A percentile compares a stretch with the other conserved stretches of the same genome.
Conservation (phyloP, 495 filamentous ascomycete genomes). For the Geoglossum glabrum region DNA sequence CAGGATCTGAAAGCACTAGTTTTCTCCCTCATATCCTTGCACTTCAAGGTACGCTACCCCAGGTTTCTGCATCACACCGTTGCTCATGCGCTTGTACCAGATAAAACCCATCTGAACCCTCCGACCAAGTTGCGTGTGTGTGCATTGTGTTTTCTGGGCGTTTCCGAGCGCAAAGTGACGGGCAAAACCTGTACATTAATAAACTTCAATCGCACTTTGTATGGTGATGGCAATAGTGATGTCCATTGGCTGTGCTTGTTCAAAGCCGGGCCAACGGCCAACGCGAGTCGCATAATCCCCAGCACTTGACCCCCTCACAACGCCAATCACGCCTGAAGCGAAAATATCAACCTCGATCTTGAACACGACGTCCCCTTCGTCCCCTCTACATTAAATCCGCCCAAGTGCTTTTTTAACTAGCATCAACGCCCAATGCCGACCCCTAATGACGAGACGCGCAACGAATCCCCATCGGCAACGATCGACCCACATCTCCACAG, state of each 20-base stretch:
- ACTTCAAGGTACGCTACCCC: constrained; percentile 63
- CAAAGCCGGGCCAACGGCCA: not conserved
- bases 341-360: not conserved
- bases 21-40: constrained; percentile 86
- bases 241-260: not conserved
- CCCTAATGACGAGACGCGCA: constrained; percentile 1
- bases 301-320: not conserved
- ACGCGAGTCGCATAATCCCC: not conserved
- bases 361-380: not conserved
- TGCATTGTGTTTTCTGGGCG: not conserved
- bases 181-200: not conserved
- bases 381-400: not conserved
- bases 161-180: not conserved
- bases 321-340: not conserved
- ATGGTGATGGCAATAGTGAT: not conserved
- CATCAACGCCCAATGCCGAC: not conserved
- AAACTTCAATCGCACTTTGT: not conserved
- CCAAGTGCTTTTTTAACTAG: not conserved
- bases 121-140: not conserved
- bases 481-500: not conserved
- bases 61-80: not conserved
- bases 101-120: constrained; percentile 7
- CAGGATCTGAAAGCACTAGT: constrained; percentile 95
- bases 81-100: not conserved
- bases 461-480: not conserved